A percentile compares a stretch with the other conserved stretches of the same genome.
These are phyloP conservation scores for Syzygium malaccense DNA, from an alignment of 441 rosid species.

Conservation along the genomic window DNA sequence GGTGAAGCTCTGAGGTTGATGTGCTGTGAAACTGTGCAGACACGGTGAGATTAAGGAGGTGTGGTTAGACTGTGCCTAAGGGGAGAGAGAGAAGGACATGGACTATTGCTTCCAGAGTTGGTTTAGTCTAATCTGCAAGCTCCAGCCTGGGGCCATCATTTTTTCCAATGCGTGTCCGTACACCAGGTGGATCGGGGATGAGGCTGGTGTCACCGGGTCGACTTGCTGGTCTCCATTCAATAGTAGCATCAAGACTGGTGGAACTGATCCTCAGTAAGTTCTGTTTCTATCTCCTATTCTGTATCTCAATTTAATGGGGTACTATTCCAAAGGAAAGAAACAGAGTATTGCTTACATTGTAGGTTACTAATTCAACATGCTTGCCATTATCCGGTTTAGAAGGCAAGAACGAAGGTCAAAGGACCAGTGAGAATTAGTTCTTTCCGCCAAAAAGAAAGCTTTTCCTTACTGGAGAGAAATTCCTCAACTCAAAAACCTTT, in stretches of 20 bases:
- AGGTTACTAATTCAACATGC: not conserved
- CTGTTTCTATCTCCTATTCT: not conserved
- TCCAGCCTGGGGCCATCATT: slow-evolving; percentile 64
- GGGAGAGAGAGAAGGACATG: slow-evolving; percentile 72
- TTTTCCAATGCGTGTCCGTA: slow-evolving; percentile 93
- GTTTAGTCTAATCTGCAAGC: slow-evolving; percentile 76
- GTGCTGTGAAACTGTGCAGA: slow-evolving; percentile 22
- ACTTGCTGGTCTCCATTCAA: slow-evolving; percentile 92
- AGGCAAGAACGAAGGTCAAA: not conserved
- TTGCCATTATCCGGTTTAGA: not conserved
- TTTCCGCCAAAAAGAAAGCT: not conserved
- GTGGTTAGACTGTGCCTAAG: slow-evolving; percentile 80
- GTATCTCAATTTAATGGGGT: not conserved
- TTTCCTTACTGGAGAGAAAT: not conserved
- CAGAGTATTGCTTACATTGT: not conserved
- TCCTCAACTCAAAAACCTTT: not conserved
- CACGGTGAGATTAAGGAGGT: slow-evolving; percentile 83
- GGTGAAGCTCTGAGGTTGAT: not conserved
- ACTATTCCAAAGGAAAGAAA: not conserved
- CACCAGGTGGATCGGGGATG: slow-evolving; percentile 76
- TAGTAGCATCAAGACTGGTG: slow-evolving; percentile 47
- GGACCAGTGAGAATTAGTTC: not conserved
- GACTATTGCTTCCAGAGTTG: slow-evolving; percentile 67
- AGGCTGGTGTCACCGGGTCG: slow-evolving; percentile 57
- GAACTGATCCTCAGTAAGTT: slow-evolving; percentile 50